Percentiles rank a stretch among this genome's conserved stretches.
phyloP scores from a whole-genome alignment of 768 basidiomycete genomes.

The Lactarius hatsudake region DNA sequence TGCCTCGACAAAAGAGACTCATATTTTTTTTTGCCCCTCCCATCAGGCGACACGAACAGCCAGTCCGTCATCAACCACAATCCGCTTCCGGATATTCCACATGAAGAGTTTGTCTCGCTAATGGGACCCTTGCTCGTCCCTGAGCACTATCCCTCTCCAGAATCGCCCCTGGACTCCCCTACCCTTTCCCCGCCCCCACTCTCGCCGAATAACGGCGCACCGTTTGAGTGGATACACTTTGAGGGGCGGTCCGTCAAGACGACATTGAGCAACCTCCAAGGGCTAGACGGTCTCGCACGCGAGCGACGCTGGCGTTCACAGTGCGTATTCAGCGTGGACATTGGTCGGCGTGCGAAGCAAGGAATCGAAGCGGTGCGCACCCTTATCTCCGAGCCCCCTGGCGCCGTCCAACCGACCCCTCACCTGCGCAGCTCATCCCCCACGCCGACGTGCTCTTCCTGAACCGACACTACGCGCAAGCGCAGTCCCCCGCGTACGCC shows the following conservation, averaged over 20 bases:
- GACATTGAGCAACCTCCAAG: conserved; percentile 72
- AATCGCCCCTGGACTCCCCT: conserved; percentile 30
- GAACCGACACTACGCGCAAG: conserved; percentile 66
- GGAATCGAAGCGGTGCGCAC: conserved; percentile 73
- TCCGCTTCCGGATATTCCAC: conserved; percentile 80
- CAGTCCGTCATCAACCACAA: conserved; percentile 84
- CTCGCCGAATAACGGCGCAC: conserved; percentile 44
- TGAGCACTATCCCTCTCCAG: conserved; percentile 62
- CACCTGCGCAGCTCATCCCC: conserved; percentile 60
- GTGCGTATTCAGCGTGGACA: conserved; percentile 78
- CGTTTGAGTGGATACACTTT: conserved; percentile 86
- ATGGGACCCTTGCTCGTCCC: conserved; percentile 80
- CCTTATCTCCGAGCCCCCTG: not conserved
- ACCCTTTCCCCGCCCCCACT: conserved; percentile 23
- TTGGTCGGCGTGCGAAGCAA: conserved; percentile 69
- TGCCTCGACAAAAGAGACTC: not conserved
- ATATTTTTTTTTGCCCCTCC: not conserved
- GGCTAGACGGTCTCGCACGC: conserved; percentile 75
- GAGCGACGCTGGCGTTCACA: conserved; percentile 83
- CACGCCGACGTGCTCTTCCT: conserved; percentile 83
- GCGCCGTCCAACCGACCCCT: conserved; percentile 3
- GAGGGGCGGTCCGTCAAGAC: conserved; percentile 80
- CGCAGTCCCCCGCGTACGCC: conserved; percentile 56
- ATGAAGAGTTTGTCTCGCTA: conserved; percentile 80
- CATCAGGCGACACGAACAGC: conserved; percentile 52